Evolutionary conservation across 2,329 filamentous ascomycete genomes (phyloP), one percentile per base, ranked within the genome.

Genomic region (Ophiosphaerella korrae): DNA sequence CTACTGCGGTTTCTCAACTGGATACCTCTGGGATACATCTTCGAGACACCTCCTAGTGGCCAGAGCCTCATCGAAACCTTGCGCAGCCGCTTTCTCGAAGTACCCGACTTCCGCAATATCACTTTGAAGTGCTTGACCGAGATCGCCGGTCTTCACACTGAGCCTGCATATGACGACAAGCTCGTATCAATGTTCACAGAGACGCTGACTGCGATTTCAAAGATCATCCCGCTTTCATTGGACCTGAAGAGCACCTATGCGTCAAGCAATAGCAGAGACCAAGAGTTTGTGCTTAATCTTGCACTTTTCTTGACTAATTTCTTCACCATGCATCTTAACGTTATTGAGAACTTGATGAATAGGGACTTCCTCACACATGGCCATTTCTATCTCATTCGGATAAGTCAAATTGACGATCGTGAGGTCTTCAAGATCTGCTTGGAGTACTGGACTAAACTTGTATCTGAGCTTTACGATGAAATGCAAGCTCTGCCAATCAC

Each of bases 341-440:
- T 97, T 49, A 93, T 99, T 62, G 94, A 99, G 77, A 96, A 94
- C 66, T 83, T 99, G 21, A 93, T 94, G 23, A 97, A 97, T 76
- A 85, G 88, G 62, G 94, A 99, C 68, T 99, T 90, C 75, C 87
- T 99, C 37, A 90, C 91, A 1, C 94, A 99, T 70, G 93, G 91
- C 14, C 94, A 99, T 76, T 97, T 96, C 76, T 99, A 99, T 75
- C 86, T 99, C 12, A 97, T 99, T 68, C 88, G 93, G 57, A 97
- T 99, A 74, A 97, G 92, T 41, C 92, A 99, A 77, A 99, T 99
- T 62, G 94, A 99, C 63, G 95, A 99, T 70, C 88, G 94, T 47
- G 94, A 99, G 74, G 96, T 99, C 59, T 99, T 99, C 85, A 99
- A 99, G 82, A 99, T 99, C 69, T 96, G 90, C 72, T 81, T 99